Evolutionary conservation across 306 rosid genomes (phyloP).

Genomic region (Vigna radiata): DNA sequence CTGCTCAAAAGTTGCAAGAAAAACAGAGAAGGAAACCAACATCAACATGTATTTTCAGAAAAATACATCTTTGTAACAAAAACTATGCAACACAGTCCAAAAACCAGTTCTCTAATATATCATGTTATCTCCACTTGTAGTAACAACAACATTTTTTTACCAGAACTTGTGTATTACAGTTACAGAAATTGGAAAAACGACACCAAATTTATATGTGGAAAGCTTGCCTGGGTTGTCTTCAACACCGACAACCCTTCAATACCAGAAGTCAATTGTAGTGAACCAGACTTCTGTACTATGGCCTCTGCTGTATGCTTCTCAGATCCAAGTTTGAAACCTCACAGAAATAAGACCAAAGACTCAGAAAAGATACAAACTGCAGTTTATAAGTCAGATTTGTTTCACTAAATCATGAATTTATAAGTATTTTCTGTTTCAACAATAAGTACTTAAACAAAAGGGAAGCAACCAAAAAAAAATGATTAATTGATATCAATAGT

Average conservation of each 20-base stretch:
- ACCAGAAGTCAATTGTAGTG: slow-evolving; percentile 78
- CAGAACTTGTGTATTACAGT: background rate
- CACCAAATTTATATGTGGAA: slow-evolving; percentile 14
- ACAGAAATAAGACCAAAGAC: slow-evolving; percentile 22
- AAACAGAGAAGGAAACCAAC: background rate
- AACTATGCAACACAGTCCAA: background rate
- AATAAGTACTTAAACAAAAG: background rate
- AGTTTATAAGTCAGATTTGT: slow-evolving; percentile 16
- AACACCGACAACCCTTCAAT: slow-evolving; percentile 78
- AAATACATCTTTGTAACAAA: background rate
- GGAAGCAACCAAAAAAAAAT: background rate
- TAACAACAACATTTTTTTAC: background rate
- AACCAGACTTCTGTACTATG: slow-evolving; percentile 69
- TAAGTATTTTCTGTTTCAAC: background rate
- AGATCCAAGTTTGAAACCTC: slow-evolving; percentile 96
- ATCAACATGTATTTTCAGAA: background rate
- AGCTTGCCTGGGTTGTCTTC: slow-evolving; percentile 84
- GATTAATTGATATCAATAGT: background rate
- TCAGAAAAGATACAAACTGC: slow-evolving; percentile 28
- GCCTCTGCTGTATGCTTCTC: slow-evolving; percentile 88
- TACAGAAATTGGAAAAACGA: background rate
- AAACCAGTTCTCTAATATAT: background rate
- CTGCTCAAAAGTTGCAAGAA: slow-evolving; percentile 52
- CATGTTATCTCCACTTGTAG: background rate
- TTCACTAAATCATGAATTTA: background rate